phyloP scores from a whole-genome alignment of 129 eudicot genomes.

The Heracleum sosnowskyi region DNA sequence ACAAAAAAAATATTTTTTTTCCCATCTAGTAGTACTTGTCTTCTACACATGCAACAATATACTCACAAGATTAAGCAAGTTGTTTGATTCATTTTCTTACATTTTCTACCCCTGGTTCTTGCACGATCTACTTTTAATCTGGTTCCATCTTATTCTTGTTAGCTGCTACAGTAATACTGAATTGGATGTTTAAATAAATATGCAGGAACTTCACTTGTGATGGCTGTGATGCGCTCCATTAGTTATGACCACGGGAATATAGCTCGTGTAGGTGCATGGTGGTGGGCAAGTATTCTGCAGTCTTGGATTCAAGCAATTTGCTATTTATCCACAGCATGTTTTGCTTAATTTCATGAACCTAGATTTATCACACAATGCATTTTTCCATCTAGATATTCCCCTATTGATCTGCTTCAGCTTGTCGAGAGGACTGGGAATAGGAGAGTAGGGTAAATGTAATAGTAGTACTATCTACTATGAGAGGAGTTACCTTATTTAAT shows the following conservation, averaged over 20 bases:
- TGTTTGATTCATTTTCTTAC: neutral
- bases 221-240: conserved; percentile 87
- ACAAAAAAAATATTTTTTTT: too few species aligned
- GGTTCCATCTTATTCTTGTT: conserved; percentile 3
- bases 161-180: conserved; percentile 10
- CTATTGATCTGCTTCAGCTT: neutral
- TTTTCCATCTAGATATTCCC: neutral
- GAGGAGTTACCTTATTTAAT: neutral
- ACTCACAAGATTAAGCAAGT: neutral
- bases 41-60: neutral
- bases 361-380: neutral
- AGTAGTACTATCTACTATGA: neutral
- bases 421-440: neutral
- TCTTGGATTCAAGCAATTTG: conserved; percentile 9
- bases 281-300: conserved; percentile 67
- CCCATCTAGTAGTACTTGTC: too few species aligned
- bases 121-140: too few species aligned
- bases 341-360: neutral
- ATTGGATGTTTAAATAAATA: neutral
- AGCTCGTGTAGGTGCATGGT: conserved; percentile 84
- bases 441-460: neutral
- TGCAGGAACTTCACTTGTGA: conserved; percentile 78
- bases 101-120: neutral
- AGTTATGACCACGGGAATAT: conserved; percentile 84
- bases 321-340: neutral